Evolutionary conservation across 352 stramenopile species (phyloP), one percentile per base, ranked within the genome.

Genomic region (Pilasporangium apinafurcum): DNA sequence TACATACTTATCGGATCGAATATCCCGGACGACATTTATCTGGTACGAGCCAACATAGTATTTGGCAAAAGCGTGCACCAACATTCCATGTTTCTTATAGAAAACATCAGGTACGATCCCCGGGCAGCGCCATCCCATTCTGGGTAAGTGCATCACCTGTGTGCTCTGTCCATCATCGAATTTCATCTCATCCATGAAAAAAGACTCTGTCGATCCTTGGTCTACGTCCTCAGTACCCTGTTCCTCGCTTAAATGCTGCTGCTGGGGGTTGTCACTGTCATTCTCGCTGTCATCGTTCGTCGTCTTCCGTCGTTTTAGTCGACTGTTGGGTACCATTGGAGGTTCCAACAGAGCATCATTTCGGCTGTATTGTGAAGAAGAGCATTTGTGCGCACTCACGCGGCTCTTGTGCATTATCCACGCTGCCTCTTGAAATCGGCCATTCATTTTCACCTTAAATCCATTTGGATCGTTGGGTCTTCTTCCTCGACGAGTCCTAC

Each of bases 361-460:
- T n/a, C n/a, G n/a, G n/a, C n/a, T n/a, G n/a, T n/a, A n/a, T n/a
- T n/a, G n/a, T n/a, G n/a, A n/a, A n/a, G n/a, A n/a, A n/a, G n/a
- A n/a, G n/a, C n/a, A n/a, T 20, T 45, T 58, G 34, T 86, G 73
- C 27, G 67, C 62, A 24, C 75, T 59, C 18, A 83, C 68, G 26
- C 69, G 65, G 33, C 49, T 80, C 64, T 86, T 86, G 47, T 83
- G 73, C 67, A 82, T 76, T 33, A 73, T 16, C 70, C 73, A 86
- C 14, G 73, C 73, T 1, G 68, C 67, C 39, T 78, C 65, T 42
- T 83, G 69, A 48, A 82, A 83, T 18, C 48, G 62, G 2, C 69
- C 67, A 29, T 86, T 86, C 73, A 86, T 86, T 37, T 81, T 86
- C 12, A 86, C 65, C 37, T 82, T 86, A 42, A 83, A 86, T 2